Conservation (phyloP, 2,329 filamentous ascomycete genomes). For the Arthrinium phaeospermum region DNA sequence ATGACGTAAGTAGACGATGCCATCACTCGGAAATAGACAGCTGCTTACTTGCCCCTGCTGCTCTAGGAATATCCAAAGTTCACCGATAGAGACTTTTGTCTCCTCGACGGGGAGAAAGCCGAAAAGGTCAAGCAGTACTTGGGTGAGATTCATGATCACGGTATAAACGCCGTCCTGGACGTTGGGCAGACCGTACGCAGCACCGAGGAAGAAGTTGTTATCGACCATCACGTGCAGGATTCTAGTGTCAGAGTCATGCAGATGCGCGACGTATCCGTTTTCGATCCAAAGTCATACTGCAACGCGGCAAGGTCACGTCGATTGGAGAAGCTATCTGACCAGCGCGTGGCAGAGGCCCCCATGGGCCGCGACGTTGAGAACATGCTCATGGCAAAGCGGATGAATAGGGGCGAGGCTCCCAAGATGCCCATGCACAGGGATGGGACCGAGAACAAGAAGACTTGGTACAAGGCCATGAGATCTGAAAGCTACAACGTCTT, state of each 20-base stretch:
- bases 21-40: neutral
- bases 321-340: neutral
- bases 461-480: constrained; percentile 22
- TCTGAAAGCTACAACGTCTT: constrained; percentile 17
- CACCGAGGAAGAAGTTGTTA: neutral
- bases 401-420: constrained; percentile 21
- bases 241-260: neutral
- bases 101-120: neutral
- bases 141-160: neutral
- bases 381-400: constrained; percentile 23
- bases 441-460: constrained; percentile 20
- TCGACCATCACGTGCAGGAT: neutral
- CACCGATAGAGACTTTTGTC: neutral
- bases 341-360: constrained; percentile 10
- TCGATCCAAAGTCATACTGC: neutral
- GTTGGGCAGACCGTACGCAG: neutral
- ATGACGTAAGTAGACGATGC: neutral
- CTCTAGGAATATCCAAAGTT: neutral
- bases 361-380: constrained; percentile 22
- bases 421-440: constrained; percentile 19
- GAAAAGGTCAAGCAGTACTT: neutral
- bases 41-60: neutral
- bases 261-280: neutral
- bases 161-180: neutral
- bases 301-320: neutral